A percentile compares a stretch with the other conserved stretches of the same genome.
Conservation (phyloP, 2,329 filamentous ascomycete genomes). For the Aspergillus pseudoterreus region DNA sequence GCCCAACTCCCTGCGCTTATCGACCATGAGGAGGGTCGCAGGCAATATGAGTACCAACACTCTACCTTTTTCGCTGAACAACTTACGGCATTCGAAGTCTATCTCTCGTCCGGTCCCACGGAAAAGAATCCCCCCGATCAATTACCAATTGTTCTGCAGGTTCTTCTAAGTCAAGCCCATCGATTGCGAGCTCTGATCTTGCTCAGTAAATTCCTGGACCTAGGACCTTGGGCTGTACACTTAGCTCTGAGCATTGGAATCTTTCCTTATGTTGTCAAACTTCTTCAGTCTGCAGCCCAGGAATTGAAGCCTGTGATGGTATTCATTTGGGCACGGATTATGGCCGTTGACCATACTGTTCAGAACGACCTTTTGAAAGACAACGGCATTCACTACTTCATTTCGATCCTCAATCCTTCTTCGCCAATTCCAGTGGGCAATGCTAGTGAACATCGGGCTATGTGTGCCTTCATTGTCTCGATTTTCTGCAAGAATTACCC, state of each 20-base stretch:
- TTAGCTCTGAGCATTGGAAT: constrained; percentile 96
- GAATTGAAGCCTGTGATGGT: constrained; percentile 99
- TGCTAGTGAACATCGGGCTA: constrained; percentile 90
- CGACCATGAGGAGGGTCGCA: constrained; percentile 70
- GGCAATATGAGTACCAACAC: constrained; percentile 86
- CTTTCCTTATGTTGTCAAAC: constrained; percentile 96
- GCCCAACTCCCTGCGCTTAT: constrained; percentile 79
- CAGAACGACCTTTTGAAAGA: constrained; percentile 94
- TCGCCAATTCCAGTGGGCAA: constrained; percentile 83
- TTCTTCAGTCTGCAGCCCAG: constrained; percentile 88
- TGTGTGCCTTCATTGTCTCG: constrained; percentile 96
- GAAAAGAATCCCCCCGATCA: constrained; percentile 88
- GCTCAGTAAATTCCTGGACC: constrained; percentile 86
- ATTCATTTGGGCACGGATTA: constrained; percentile 95
- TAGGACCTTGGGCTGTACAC: constrained; percentile 98
- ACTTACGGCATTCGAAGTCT: constrained; percentile 94
- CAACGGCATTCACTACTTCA: constrained; percentile 95
- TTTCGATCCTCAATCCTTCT: constrained; percentile 80
- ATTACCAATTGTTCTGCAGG: constrained; percentile 91
- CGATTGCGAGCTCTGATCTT: constrained; percentile 85
- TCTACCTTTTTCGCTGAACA: constrained; percentile 97
- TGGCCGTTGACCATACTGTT: constrained; percentile 91
- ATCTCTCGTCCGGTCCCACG: constrained; percentile 77
- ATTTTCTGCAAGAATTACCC: constrained; percentile 96
- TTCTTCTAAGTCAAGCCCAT: constrained; percentile 92